Conservation (phyloP, 495 filamentous ascomycete genomes). For the Penicillium soppii region DNA sequence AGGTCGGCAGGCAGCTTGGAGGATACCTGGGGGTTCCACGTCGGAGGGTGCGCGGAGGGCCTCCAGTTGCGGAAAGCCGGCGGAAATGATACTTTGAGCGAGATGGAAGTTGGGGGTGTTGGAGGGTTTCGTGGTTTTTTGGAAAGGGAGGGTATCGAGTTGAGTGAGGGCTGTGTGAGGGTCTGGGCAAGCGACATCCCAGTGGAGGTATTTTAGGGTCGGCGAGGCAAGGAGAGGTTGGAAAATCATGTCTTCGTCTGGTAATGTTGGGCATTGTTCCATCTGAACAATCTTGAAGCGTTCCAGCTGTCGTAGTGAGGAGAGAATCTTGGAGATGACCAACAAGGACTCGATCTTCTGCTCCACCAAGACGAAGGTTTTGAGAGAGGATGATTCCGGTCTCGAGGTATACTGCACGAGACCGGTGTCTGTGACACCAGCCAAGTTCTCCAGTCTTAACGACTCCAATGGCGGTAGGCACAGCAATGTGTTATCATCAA, state of each 20-base stretch:
- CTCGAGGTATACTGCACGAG: conserved; percentile 69
- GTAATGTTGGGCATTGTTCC: conserved; percentile 55
- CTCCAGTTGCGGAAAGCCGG: conserved; percentile 69
- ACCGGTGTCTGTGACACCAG: conserved; percentile 75
- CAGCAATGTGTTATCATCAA: conserved; percentile 68
- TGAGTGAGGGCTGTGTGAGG: conserved; percentile 39
- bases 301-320: conserved; percentile 60
- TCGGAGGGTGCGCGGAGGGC: conserved; percentile 71
- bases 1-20: conserved; percentile 71
- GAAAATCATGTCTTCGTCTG: conserved; percentile 59
- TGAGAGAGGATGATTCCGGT: conserved; percentile 53
- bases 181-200: conserved; percentile 67
- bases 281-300: conserved; percentile 72
- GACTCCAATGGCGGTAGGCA: conserved; percentile 70
- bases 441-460: conserved; percentile 71
- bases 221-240: conserved; percentile 68
- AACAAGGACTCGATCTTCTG: conserved; percentile 64
- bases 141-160: conserved; percentile 41
- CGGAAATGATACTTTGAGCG: conserved; percentile 65
- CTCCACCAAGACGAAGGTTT: conserved; percentile 63
- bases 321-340: conserved; percentile 72
- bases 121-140: conserved; percentile 32
- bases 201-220: conserved; percentile 69
- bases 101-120: conserved; percentile 67
- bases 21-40: conserved; percentile 61